phyloP scores from a whole-genome alignment of 139 green algal species.

The Coelastrella sp. region DNA sequence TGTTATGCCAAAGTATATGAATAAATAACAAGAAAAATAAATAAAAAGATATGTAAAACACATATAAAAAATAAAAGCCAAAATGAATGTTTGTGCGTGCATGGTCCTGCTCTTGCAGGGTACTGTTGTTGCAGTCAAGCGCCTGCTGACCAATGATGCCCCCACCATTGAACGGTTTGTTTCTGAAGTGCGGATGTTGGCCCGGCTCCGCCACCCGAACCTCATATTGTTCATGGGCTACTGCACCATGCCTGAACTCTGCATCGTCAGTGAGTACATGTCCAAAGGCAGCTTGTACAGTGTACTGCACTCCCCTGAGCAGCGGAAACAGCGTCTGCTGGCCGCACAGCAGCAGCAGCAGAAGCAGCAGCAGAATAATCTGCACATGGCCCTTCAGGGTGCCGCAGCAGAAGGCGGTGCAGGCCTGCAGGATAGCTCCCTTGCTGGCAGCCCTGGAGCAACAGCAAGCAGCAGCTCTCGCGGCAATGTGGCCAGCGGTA shows the following conservation, averaged over 20 bases:
- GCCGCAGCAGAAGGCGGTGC: not conserved
- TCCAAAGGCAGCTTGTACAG: conserved; percentile 34
- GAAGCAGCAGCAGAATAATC: conserved; percentile 7
- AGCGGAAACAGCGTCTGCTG: conserved; percentile 24
- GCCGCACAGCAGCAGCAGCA: conserved; percentile 13
- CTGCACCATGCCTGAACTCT: conserved; percentile 49
- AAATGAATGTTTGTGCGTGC: no score
- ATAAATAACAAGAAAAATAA: no score
- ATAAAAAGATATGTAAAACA: no score
- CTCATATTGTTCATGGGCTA: conserved; percentile 80
- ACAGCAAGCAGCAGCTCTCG: not conserved
- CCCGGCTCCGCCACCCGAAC: conserved; percentile 70
- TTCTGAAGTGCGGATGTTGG: conserved; percentile 64
- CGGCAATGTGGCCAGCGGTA: not conserved
- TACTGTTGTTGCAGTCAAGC: conserved; percentile 78
- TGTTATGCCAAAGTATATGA: no score
- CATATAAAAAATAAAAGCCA: no score
- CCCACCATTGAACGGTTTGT: conserved; percentile 60
- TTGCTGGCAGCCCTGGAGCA: not conserved
- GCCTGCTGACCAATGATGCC: conserved; percentile 63
- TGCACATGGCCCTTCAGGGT: not conserved
- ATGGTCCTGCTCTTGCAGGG: conserved; percentile 48
- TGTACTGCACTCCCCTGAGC: conserved; percentile 34
- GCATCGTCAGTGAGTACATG: conserved; percentile 39
- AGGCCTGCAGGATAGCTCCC: not conserved